Evolutionary conservation across 768 basidiomycete species (phyloP), one percentile per base, ranked within the genome.

Genomic region (Kwoniella mangroviensis): DNA sequence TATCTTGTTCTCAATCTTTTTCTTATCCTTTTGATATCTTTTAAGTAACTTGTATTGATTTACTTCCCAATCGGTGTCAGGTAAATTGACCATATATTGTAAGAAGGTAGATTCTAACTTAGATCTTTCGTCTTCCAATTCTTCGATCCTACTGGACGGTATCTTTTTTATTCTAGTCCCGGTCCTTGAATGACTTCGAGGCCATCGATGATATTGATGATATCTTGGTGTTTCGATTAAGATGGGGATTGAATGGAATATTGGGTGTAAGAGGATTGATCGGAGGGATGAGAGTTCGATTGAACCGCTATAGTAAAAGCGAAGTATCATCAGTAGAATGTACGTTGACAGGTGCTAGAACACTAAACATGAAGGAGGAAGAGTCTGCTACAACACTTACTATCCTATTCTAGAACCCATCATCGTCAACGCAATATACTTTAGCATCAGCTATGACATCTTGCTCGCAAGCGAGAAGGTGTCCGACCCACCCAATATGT

Each of bases 221-320:
- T 70, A 68, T 10, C 9, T 3, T 5, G 72, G 72, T 17, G 66
- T 70, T 34, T 73, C 72, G 24, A 73, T 54, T 9, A 70, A 26
- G 58, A 42, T 57, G 2, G 72, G 72, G 34, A 70, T 43, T 2
- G 40, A 21, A 10, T 26, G 49, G 11, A 73, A 59, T 11, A 57
- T 12, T 6, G 68, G 69, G 21, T 70, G 61, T 19, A 55, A 61
- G 24, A 73, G 66, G n/a, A 73, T 70, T 0, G 15, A 40, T 4
- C 72, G 41, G 17, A 73, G 42, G 2, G 68, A 58, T 19, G 55
- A 58, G 2, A 62, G n/a, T 4, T 57, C 65, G 21, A 70, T 59
- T n/a, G 64, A 42, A 5, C 67, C 67, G 34, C 65, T 73, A 64
- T 7, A 54, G 3, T 58, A 22, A 1, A 3, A 45, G 2, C 43